phyloP scores from a whole-genome alignment of 495 filamentous ascomycete genomes.

The Corynascus novoguineensis region DNA sequence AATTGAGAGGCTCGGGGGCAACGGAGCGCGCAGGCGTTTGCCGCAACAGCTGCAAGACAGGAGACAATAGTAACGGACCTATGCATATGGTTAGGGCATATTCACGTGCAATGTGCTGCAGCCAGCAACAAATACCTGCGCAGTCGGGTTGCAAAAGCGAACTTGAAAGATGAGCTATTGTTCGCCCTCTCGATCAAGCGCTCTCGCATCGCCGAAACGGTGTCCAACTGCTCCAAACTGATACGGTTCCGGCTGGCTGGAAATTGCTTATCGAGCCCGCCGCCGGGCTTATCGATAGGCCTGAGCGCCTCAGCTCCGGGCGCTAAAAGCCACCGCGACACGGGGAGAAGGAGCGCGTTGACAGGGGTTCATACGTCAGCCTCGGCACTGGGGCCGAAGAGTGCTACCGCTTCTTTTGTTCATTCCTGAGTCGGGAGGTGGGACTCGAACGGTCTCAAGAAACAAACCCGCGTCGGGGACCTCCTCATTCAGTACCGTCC shows the following conservation, averaged over 20 bases:
- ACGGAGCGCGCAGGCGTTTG: background rate
- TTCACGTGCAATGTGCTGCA: background rate
- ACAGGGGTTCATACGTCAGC: slow-evolving; percentile 6
- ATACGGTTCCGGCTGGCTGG: slow-evolving; percentile 15
- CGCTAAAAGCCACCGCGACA: slow-evolving; percentile 14
- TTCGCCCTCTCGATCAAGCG: background rate
- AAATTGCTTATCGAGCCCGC: slow-evolving; percentile 33
- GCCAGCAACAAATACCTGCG: background rate
- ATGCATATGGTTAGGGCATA: background rate
- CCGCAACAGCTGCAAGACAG: background rate
- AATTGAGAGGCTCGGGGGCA: background rate
- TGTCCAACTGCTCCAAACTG: slow-evolving; percentile 9
- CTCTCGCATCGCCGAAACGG: slow-evolving; percentile 16
- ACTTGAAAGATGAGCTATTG: background rate
- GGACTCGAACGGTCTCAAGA: too few relatives aligned
- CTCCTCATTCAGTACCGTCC: too few relatives aligned
- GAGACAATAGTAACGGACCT: background rate
- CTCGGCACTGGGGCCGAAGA: slow-evolving; percentile 8
- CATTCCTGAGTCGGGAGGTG: too few relatives aligned
- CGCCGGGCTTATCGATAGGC: slow-evolving; percentile 29
- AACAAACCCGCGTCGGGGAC: too few relatives aligned
- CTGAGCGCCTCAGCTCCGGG: slow-evolving; percentile 21
- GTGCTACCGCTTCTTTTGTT: background rate
- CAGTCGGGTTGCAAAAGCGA: background rate
- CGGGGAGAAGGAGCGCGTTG: background rate